phyloP scores from a whole-genome alignment of 306 rosid genomes.

The Cicer chorassanicum region DNA sequence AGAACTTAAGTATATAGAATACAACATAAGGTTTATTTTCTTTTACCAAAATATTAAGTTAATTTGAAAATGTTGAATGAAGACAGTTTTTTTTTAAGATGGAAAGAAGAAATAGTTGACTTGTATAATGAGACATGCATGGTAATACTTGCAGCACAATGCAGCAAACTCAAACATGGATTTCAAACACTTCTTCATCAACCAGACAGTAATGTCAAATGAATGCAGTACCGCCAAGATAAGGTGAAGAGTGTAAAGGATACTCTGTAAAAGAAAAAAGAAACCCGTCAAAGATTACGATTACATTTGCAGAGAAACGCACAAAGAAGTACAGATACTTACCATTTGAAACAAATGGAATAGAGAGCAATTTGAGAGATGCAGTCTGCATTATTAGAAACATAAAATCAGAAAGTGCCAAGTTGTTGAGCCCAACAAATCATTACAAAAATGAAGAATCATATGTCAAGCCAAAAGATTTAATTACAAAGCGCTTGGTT shows the following conservation, averaged over 20 bases:
- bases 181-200: conserved; percentile 25
- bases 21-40: not conserved
- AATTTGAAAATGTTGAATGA: conserved; percentile 12
- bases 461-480: not conserved
- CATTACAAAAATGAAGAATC: conserved; percentile 35
- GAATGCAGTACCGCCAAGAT: not conserved
- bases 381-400: conserved; percentile 11
- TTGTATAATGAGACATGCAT: conserved; percentile 2
- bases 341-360: conserved; percentile 11
- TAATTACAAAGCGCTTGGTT: not conserved
- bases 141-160: conserved; percentile 8
- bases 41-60: not conserved
- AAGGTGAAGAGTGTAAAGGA: conserved; percentile 10
- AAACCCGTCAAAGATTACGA: not conserved
- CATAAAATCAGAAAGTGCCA: conserved; percentile 23
- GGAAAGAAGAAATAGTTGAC: not conserved
- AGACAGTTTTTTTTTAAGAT: not conserved
- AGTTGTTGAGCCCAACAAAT: conserved; percentile 4
- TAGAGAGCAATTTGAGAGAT: conserved; percentile 1
- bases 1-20: not conserved
- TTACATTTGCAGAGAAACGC: not conserved
- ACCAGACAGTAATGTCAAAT: conserved; percentile 14
- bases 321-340: conserved; percentile 13
- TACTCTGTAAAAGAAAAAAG: conserved; percentile 1
- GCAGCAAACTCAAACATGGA: conserved; percentile 3